Conservation (phyloP, 768 basidiomycete species). For the Cyclocybe cylindracea region DNA sequence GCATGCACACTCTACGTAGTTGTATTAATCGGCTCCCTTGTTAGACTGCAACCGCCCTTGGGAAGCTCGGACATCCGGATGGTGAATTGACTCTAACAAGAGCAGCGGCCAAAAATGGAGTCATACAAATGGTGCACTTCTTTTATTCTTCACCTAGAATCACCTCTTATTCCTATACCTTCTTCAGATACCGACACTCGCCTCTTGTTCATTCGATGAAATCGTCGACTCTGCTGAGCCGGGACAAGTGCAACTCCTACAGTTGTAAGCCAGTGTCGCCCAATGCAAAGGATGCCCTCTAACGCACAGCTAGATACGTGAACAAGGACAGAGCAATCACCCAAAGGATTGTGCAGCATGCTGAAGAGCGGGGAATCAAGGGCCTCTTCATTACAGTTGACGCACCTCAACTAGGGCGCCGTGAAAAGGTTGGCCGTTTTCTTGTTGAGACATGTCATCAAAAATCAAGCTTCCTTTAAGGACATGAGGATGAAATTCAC, state of each 20-base stretch:
- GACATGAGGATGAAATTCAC: conserved; percentile 98
- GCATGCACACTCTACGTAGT: background rate
- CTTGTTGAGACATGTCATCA: conserved; percentile 85
- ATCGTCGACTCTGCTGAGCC: conserved; percentile 84
- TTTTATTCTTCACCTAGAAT: background rate
- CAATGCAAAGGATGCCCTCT: background rate
- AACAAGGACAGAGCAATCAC: conserved; percentile 89
- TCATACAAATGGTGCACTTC: conserved; percentile 48
- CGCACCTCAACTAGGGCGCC: conserved; percentile 92
- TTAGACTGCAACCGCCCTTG: conserved; percentile 77
- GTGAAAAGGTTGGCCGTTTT: conserved; percentile 80
- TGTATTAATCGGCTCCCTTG: background rate
- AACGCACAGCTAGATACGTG: conserved; percentile 61
- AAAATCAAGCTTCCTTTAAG: conserved; percentile 47
- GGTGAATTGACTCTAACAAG: conserved; percentile 91
- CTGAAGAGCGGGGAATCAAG: conserved; percentile 88
- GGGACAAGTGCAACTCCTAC: conserved; percentile 82
- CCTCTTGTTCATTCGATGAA: conserved; percentile 95
- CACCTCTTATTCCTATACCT: background rate
- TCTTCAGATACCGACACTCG: conserved; percentile 83
- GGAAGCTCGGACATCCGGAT: conserved; percentile 96
- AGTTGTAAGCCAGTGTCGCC: conserved; percentile 52
- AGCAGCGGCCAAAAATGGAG: conserved; percentile 72
- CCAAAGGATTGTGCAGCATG: conserved; percentile 84
- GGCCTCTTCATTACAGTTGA: conserved; percentile 97